Evolutionary conservation across 2,329 filamentous ascomycete species (phyloP).

Genomic region (Biscogniauxia mediterranea): DNA sequence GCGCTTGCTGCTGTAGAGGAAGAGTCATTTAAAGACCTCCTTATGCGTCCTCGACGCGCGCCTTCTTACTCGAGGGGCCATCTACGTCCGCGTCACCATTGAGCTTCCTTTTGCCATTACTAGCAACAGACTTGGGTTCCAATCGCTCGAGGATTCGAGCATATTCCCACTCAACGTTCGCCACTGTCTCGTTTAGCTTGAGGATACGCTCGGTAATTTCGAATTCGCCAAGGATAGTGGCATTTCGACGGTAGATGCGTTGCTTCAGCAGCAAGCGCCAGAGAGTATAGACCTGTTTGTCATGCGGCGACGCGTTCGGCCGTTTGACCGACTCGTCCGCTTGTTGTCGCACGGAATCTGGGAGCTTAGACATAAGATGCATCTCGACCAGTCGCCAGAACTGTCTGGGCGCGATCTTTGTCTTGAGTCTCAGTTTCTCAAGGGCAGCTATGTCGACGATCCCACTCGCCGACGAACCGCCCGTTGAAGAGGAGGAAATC

Average conservation of each 20-base stretch:
- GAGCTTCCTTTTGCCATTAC: slow-evolving; percentile 48
- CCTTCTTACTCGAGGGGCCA: slow-evolving; percentile 43
- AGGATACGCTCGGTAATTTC: slow-evolving; percentile 66
- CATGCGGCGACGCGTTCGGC: slow-evolving; percentile 45
- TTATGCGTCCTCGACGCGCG: slow-evolving; percentile 36
- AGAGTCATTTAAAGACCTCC: slow-evolving; percentile 1
- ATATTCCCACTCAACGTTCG: slow-evolving; percentile 70
- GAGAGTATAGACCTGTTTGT: slow-evolving; percentile 63
- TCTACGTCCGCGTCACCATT: slow-evolving; percentile 27
- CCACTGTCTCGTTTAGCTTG: slow-evolving; percentile 68
- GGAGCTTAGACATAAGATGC: slow-evolving; percentile 64
- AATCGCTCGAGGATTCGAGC: slow-evolving; percentile 54
- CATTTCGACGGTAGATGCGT: slow-evolving; percentile 72
- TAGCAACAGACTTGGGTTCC: slow-evolving; percentile 19
- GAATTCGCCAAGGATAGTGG: slow-evolving; percentile 67
- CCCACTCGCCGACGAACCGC: slow-evolving; percentile 31
- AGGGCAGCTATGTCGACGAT: slow-evolving; percentile 59
- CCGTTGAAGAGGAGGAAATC: slow-evolving; percentile 23
- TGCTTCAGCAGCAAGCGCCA: slow-evolving; percentile 78
- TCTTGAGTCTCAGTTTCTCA: slow-evolving; percentile 54
- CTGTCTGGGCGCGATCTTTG: slow-evolving; percentile 75
- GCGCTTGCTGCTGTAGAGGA: not conserved
- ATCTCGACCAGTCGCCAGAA: slow-evolving; percentile 75
- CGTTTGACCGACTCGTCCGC: slow-evolving; percentile 31
- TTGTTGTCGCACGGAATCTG: slow-evolving; percentile 53